phyloP scores from a whole-genome alignment of 2,329 filamentous ascomycete genomes.

The Microdochium paspali region DNA sequence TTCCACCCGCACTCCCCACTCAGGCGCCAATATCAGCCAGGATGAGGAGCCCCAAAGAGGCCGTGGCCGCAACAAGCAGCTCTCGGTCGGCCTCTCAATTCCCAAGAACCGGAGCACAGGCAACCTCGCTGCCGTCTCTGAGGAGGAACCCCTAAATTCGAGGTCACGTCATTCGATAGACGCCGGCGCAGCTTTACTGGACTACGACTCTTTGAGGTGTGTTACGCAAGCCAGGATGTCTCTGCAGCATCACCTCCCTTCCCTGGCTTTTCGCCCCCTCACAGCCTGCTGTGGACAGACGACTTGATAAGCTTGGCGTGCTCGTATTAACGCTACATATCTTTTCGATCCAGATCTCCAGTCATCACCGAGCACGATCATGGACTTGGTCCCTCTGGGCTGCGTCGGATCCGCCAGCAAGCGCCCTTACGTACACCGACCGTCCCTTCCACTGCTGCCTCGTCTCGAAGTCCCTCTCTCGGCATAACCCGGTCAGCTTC shows the following conservation, averaged over 20 bases:
- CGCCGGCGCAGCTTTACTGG: slow-evolving; percentile 44
- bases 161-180: slow-evolving; percentile 71
- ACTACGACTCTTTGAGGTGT: slow-evolving; percentile 51
- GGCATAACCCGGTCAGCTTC: slow-evolving; percentile 59
- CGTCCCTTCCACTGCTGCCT: slow-evolving; percentile 52
- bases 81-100: slow-evolving; percentile 38
- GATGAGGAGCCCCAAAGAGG: slow-evolving; percentile 25
- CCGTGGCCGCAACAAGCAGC: slow-evolving; percentile 28
- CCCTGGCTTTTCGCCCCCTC: background rate
- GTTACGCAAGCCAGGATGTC: background rate
- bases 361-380: slow-evolving; percentile 81
- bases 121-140: slow-evolving; percentile 41
- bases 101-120: slow-evolving; percentile 60
- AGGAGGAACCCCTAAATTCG: slow-evolving; percentile 30
- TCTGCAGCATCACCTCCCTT: background rate
- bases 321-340: background rate
- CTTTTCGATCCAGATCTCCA: slow-evolving; percentile 50
- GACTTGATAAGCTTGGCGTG: slow-evolving; percentile 3
- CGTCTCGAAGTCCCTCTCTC: slow-evolving; percentile 51
- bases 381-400: slow-evolving; percentile 73
- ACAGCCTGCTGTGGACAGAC: slow-evolving; percentile 4
- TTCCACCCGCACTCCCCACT: slow-evolving; percentile 10
- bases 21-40: slow-evolving; percentile 17
- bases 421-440: slow-evolving; percentile 58
- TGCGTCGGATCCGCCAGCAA: slow-evolving; percentile 89